A percentile compares a stretch with the other conserved stretches of the same genome.
phyloP scores from a whole-genome alignment of 169 alveolate genomes.

The Cryptosporidium canis region DNA sequence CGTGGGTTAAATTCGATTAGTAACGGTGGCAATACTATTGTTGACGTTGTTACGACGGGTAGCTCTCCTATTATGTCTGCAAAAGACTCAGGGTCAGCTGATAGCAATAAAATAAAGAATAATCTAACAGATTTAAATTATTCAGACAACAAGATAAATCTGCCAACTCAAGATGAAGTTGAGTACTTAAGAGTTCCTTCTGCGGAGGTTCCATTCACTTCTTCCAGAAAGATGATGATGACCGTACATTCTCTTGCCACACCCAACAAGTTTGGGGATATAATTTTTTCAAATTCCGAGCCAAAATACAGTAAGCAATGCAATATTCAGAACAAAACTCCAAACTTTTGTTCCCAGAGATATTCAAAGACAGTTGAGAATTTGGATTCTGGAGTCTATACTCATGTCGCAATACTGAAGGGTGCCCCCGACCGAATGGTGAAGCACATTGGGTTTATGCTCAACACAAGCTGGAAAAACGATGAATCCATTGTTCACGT shows the following conservation, averaged over 20 bases:
- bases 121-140: neutral
- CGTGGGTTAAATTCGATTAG: neutral
- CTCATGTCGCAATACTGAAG: constrained; percentile 89
- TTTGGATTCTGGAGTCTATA: constrained; percentile 71
- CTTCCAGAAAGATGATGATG: constrained; percentile 88
- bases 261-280: constrained; percentile 76
- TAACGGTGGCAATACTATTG: neutral
- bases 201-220: constrained; percentile 89
- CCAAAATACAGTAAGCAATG: neutral
- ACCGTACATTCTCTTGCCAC: constrained; percentile 85
- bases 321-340: neutral
- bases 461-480: constrained; percentile 11
- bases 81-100: neutral
- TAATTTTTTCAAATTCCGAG: constrained; percentile 45
- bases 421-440: constrained; percentile 90
- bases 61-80: constrained; percentile 31
- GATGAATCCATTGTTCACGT: constrained; percentile 9
- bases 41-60: constrained; percentile 34
- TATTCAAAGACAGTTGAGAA: constrained; percentile 51
- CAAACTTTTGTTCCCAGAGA: neutral
- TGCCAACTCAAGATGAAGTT: constrained; percentile 8
- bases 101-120: neutral
- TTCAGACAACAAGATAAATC: neutral
- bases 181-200: constrained; percentile 43
- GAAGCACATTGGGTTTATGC: constrained; percentile 37